phyloP scores from a whole-genome alignment of 2,329 filamentous ascomycete species.

The Fusarium subtropicale region DNA sequence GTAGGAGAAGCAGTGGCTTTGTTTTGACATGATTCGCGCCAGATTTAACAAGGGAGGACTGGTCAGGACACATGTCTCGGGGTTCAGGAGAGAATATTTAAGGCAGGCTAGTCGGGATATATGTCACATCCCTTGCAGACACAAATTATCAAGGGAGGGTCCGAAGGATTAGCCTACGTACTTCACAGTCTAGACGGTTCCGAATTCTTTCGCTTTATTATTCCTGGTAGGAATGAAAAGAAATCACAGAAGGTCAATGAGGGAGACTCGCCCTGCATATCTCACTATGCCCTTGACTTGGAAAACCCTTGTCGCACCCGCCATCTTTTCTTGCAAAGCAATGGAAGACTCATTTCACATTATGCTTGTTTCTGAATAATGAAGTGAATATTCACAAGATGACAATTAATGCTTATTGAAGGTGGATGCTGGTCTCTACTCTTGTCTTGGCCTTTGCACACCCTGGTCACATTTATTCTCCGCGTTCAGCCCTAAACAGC shows the following conservation, averaged over 20 bases:
- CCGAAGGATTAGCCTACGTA: no score
- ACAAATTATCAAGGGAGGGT: rapidly evolving
- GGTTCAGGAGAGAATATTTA: neutral
- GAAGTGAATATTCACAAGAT: neutral
- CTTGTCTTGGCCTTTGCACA: neutral
- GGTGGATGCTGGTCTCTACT: no score
- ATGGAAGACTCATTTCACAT: rapidly evolving
- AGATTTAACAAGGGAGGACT: neutral
- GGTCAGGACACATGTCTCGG: neutral
- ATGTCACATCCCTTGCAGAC: neutral
- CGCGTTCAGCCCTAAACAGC: neutral
- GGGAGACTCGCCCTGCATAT: neutral
- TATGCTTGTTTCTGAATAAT: neutral
- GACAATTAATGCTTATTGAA: rapidly evolving
- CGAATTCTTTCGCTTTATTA: rapidly evolving
- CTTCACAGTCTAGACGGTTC: no score
- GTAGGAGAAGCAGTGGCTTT: rapidly evolving
- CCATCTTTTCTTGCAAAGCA: rapidly evolving
- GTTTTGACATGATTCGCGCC: neutral
- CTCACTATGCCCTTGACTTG: neutral
- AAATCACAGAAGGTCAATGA: neutral
- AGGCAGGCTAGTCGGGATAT: neutral
- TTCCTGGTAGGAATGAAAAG: neutral
- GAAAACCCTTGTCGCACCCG: neutral
- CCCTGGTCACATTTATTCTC: neutral